Base-by-base conservation (phyloP, 345 rosid species). In the Brassica carinata region DNA sequence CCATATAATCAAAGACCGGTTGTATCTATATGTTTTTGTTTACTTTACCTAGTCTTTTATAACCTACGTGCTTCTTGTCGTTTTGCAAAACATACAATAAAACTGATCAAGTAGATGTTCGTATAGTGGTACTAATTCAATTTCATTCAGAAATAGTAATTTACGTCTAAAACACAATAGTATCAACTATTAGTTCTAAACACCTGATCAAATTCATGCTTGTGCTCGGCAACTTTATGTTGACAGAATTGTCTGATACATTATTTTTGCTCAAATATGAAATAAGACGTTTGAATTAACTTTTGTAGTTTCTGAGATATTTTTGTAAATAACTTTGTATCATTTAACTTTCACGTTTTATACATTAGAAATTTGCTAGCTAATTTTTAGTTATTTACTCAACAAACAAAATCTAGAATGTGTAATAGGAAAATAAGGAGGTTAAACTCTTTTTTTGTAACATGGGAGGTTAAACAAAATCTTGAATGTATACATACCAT, bases 41-140 rank as follows among this genome's bases (percentile, higher is more conserved):
- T 18, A 5, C 29, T 61, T 33, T 31, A 45, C 7, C 40, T 74
- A n/a, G n/a, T 5, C 59, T 40, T 7, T 70, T 72, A 45, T 72
- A 13, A 70, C 65, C 5, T 72, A 43, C 67, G 38, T 72, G 75
- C 4, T 59, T 78, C 63, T 74, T 79, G 34, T 68, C 43, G 64
- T 69, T 65, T 68, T 61, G 45, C 71, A 79, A 73, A 67, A 59
- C 9, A 6, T 59, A 73, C 34, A 73, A 79, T 67, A 73, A 79
- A 72, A 5, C 11, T 73, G 18, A 53, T 55, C 61, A 15, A 55
- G 63, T 55, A 45, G 53, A 45, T 45, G n/a, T 10, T 45, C 1
- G 53, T 3, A 10, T 45, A 45, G 53, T 11, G 53, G n/a, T 45
- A 45, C 53, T 43, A 10, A 43, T 10, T 11, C 53, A 45, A n/a